phyloP scores from a whole-genome alignment of 2,329 filamentous ascomycete species.

The Colletotrichum euphorbiae region DNA sequence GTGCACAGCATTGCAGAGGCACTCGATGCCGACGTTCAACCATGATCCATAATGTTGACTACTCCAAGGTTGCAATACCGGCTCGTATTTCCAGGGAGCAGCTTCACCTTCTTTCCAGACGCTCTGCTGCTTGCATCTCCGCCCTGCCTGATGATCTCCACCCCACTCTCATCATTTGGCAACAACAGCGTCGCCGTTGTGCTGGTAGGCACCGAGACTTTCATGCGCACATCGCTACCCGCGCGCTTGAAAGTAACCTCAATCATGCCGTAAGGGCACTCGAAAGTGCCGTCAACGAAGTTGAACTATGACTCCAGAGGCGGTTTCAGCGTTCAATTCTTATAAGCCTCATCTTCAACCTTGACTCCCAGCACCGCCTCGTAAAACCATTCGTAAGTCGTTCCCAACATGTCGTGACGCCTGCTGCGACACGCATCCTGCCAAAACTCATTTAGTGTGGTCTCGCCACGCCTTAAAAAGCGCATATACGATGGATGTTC shows the following conservation, averaged over 20 bases:
- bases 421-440: slow-evolving; percentile 56
- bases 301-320: slow-evolving; percentile 55
- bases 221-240: slow-evolving; percentile 33
- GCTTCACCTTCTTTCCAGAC: slow-evolving; percentile 35
- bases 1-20: too few species aligned
- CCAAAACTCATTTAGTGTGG: slow-evolving; percentile 57
- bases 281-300: slow-evolving; percentile 50
- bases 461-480: slow-evolving; percentile 58
- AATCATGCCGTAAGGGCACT: slow-evolving; percentile 54
- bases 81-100: slow-evolving; percentile 42
- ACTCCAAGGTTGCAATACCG: slow-evolving; percentile 13
- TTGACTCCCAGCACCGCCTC: slow-evolving; percentile 53
- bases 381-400: slow-evolving; percentile 62
- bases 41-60: too few species aligned
- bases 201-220: slow-evolving; percentile 41
- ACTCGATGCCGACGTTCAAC: too few species aligned
- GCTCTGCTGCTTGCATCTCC: neutral
- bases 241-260: slow-evolving; percentile 42
- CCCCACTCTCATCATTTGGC: slow-evolving; percentile 38
- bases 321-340: slow-evolving; percentile 53
- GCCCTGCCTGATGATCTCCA: slow-evolving; percentile 34
- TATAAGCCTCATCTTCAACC: slow-evolving; percentile 52
- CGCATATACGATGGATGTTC: slow-evolving; percentile 62
- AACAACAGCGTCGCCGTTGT: slow-evolving; percentile 42
- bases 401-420: slow-evolving; percentile 61